phyloP scores from a whole-genome alignment of 2,329 filamentous ascomycete species.

The Ascochyta clinopodiicola region DNA sequence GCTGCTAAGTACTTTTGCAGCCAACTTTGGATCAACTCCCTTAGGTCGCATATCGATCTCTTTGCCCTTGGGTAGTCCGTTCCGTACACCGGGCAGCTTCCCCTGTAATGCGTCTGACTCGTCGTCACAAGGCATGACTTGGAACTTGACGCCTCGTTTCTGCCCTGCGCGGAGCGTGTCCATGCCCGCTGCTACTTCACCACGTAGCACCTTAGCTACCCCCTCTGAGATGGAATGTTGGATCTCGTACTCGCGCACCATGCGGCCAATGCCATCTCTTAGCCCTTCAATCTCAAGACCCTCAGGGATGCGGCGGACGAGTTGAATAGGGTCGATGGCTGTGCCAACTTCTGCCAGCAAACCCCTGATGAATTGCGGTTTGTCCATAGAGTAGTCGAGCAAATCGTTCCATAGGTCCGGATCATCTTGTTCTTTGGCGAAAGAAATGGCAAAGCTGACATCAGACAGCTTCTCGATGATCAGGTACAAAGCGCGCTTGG shows the following conservation, averaged over 20 bases:
- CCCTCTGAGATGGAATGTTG: slow-evolving; percentile 91
- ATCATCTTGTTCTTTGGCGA: slow-evolving; percentile 92
- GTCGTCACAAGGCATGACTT: slow-evolving; percentile 63
- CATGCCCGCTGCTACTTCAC: slow-evolving; percentile 87
- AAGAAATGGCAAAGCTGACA: slow-evolving; percentile 89
- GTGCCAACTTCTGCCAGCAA: slow-evolving; percentile 94
- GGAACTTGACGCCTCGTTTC: slow-evolving; percentile 86
- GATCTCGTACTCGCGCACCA: slow-evolving; percentile 95
- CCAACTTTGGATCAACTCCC: slow-evolving; percentile 34
- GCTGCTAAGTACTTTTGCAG: slow-evolving; percentile 31
- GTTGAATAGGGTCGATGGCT: slow-evolving; percentile 86
- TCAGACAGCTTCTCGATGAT: slow-evolving; percentile 94
- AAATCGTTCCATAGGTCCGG: slow-evolving; percentile 94
- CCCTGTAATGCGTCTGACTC: slow-evolving; percentile 18
- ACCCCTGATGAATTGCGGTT: slow-evolving; percentile 90
- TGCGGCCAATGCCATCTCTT: slow-evolving; percentile 83
- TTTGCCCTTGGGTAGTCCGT: slow-evolving; percentile 15
- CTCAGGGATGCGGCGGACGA: slow-evolving; percentile 89
- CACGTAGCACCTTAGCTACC: slow-evolving; percentile 82
- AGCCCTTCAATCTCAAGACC: slow-evolving; percentile 92
- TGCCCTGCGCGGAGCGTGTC: slow-evolving; percentile 79
- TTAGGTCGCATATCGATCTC: slow-evolving; percentile 39
- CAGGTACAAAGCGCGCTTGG: slow-evolving; percentile 86
- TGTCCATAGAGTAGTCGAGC: slow-evolving; percentile 96
- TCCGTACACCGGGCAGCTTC: slow-evolving; percentile 13